Evolutionary conservation across 148 eudicot species (phyloP).

Genomic region (Chenopodium quinoa): DNA sequence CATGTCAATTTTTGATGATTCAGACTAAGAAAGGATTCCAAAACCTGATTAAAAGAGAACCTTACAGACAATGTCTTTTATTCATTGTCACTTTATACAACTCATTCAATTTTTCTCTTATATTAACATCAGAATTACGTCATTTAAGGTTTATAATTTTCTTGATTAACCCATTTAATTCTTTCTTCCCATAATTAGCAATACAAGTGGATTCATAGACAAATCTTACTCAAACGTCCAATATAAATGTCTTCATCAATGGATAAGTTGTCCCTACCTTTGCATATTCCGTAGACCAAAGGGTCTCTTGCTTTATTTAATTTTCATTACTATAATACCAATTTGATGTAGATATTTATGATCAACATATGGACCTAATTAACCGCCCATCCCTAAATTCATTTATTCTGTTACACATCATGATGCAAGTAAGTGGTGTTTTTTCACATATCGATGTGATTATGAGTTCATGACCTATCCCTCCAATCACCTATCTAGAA

Average conservation of each 20-base stretch:
- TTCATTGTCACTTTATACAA: constrained; percentile 11
- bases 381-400: neutral
- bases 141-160: neutral
- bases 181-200: constrained; percentile 5
- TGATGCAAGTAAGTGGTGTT: too few species aligned
- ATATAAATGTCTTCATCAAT: constrained; percentile 8
- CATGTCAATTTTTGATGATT: constrained; percentile 11
- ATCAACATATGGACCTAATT: constrained; percentile 14
- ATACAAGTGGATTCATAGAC: constrained; percentile 23
- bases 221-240: constrained; percentile 11
- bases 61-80: neutral
- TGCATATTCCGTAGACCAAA: constrained; percentile 25
- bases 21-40: neutral
- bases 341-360: constrained; percentile 20
- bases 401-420: neutral
- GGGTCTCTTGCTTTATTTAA: neutral
- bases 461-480: neutral
- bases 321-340: neutral
- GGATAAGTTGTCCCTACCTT: constrained; percentile 27
- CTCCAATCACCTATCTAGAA: neutral
- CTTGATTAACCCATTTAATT: neutral
- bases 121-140: constrained; percentile 4
- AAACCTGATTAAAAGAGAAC: constrained; percentile 7
- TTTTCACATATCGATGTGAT: neutral
- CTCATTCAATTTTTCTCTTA: constrained; percentile 7